A percentile compares a stretch with the other conserved stretches of the same genome.
These are phyloP conservation scores for Sordariomycetes sp. DNA, from an alignment of 2,329 filamentous ascomycete species.

Conservation along the genomic window DNA sequence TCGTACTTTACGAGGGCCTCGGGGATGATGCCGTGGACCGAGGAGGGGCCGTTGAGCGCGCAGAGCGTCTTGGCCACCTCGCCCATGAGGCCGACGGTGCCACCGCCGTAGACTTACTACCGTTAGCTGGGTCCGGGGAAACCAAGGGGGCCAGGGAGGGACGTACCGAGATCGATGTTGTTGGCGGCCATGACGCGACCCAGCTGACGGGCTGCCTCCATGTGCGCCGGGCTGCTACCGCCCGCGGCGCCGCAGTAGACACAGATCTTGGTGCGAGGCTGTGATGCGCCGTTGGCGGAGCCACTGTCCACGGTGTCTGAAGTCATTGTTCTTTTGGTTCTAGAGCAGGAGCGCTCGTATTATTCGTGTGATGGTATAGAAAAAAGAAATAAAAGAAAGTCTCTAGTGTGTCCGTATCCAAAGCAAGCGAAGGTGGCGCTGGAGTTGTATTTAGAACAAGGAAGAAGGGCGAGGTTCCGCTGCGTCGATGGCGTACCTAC, in stretches of 20 bases:
- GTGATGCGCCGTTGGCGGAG: slow-evolving; percentile 13
- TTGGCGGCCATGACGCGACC: slow-evolving; percentile 65
- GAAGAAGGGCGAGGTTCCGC: no score
- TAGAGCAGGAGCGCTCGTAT: no score
- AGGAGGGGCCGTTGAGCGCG: slow-evolving; percentile 65
- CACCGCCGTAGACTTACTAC: slow-evolving; percentile 75
- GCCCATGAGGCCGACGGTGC: slow-evolving; percentile 92
- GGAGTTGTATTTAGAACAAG: no score
- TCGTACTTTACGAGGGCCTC: slow-evolving; percentile 74
- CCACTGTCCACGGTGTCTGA: slow-evolving; percentile 8
- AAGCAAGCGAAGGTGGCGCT: no score
- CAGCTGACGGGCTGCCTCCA: slow-evolving; percentile 69
- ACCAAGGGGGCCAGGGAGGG: no score
- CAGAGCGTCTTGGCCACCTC: slow-evolving; percentile 83
- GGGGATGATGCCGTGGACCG: slow-evolving; percentile 92
- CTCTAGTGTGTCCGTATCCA: no score
- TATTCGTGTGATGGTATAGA: no score
- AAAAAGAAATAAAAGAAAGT: no score
- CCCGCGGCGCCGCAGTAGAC: slow-evolving; percentile 86
- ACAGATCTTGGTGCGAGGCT: slow-evolving; percentile 59
- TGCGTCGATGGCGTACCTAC: no score
- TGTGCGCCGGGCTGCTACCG: slow-evolving; percentile 64
- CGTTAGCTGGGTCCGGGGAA: slow-evolving; percentile 7
- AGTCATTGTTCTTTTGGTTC: no score
- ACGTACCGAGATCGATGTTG: slow-evolving; percentile 64